Base-by-base conservation (phyloP, 2,329 filamentous ascomycete species). In the Zelopaecilomyces penicillatus region DNA sequence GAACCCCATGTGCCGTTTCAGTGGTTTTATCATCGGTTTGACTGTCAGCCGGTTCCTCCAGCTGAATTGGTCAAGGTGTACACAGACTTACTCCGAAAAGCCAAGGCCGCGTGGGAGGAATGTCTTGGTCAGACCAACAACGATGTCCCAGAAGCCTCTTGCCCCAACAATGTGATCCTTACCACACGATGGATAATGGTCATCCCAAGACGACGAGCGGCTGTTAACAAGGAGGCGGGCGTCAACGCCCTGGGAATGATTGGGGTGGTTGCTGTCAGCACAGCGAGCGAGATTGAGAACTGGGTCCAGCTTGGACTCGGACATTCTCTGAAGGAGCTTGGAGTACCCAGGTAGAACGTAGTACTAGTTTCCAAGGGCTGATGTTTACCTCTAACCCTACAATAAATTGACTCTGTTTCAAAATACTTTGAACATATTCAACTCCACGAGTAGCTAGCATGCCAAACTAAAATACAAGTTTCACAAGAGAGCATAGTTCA, bases 191-290 rank as follows among this genome's bases (percentile, higher is more conserved):
- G 67, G 59, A 64, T 76, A 26, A 52, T 75, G n/a, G 65, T 75
- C 2, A 62, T 75, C 27, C 72, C 73, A 4, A 58, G 73, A 27
- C 58, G 62, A 10, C 54, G 46, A 4, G 64, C 57, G 0, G 60
- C 56, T 0, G 57, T 64, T 11, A 53, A 61, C 7, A 40, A 28
- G 7, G 65, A 62, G 0, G 57, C 64, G 1, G 68, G 63, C 35
- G 67, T 66, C 1, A 74, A 74, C 50, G 61, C 70, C 1, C 61
- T 63, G 1, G 70, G 68, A 1, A 74, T 75, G 70, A 42, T 75
- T 41, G 73, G 73, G 0, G 62, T 65, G 41, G 53, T 70, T 12
- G 37, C 36, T 32, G 37, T 44, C 8, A 30, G 29, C 7, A 30
- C 42, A 26, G 33, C 30, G 36, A 5, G 12, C 6, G 36, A 40